Evolutionary conservation across 345 rosid genomes (phyloP).

Genomic region (Erucastrum elatum): DNA sequence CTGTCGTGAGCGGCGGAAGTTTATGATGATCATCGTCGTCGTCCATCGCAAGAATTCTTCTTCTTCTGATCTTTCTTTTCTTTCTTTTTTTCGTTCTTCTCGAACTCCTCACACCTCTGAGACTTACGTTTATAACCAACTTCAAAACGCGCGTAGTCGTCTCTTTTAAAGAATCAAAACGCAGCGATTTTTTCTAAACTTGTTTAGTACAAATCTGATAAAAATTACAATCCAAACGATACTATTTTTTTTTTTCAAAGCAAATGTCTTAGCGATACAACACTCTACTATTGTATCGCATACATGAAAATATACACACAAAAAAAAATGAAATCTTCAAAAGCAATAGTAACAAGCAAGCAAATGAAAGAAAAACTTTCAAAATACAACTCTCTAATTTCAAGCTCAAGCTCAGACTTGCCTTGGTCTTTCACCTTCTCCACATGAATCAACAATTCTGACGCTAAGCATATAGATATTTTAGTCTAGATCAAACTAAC

Average conservation of each 20-base stretch:
- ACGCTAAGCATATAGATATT: no score
- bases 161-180: neutral
- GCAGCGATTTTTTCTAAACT: no score
- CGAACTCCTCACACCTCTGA: neutral
- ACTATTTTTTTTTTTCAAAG: no score
- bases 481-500: no score
- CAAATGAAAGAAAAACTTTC: neutral
- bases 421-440: slow-evolving; percentile 34
- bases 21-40: neutral
- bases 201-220: no score
- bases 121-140: neutral
- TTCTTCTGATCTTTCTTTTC: neutral
- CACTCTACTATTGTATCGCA: slow-evolving; percentile 11
- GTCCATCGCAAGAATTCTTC: slow-evolving; percentile 11
- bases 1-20: neutral
- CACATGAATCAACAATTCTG: slow-evolving; percentile 7
- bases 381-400: neutral
- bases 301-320: neutral
- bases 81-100: neutral
- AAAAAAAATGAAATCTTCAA: slow-evolving; percentile 1
- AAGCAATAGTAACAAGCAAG: neutral
- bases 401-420: slow-evolving; percentile 34
- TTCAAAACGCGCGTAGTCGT: neutral
- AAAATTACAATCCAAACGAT: no score
- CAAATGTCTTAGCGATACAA: no score